Conservation (phyloP, 805 yeast species). For the Metschnikowia anglica region DNA sequence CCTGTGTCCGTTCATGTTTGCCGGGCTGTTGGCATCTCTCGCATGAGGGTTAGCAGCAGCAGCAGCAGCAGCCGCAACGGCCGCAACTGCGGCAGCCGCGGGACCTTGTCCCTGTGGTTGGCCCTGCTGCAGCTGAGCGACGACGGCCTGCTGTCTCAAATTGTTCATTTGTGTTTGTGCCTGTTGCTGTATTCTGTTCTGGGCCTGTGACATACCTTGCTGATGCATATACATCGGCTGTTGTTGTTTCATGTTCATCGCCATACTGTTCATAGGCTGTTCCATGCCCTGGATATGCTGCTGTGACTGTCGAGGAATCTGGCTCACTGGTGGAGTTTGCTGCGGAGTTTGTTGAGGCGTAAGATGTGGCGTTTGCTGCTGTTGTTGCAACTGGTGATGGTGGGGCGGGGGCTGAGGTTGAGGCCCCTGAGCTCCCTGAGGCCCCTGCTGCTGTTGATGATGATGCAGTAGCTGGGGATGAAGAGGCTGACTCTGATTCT, state of each 20-base stretch:
- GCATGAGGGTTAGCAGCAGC: conserved; percentile 10
- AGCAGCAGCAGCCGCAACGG: conserved; percentile 11
- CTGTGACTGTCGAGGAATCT: conserved; percentile 9
- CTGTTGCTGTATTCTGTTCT: conserved; percentile 42
- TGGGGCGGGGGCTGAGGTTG: conserved; percentile 14
- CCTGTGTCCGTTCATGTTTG: conserved; percentile 9
- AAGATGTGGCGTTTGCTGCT: conserved; percentile 15
- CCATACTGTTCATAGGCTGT: conserved; percentile 22
- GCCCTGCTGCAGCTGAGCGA: conserved; percentile 24
- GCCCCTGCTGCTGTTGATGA: conserved; percentile 3
- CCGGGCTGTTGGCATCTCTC: conserved; percentile 14
- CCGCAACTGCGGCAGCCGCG: conserved; percentile 15
- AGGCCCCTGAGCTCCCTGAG: conserved; percentile 2
- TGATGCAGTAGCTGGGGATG: conserved; percentile 10
- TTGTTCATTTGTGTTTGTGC: conserved; percentile 53
- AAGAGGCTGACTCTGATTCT: conserved; percentile 17
- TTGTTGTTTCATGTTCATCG: conserved; percentile 22
- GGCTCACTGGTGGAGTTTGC: conserved; percentile 11
- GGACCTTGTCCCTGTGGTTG: conserved; percentile 10
- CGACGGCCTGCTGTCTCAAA: conserved; percentile 45
- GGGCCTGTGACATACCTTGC: conserved; percentile 19
- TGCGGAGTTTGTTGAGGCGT: conserved; percentile 11
- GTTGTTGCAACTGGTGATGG: conserved; percentile 9
- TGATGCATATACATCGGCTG: conserved; percentile 32
- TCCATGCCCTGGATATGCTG: conserved; percentile 11